Evolutionary conservation across 164 flowering plant genomes (phyloP).

Genomic region (Saururus chinensis): DNA sequence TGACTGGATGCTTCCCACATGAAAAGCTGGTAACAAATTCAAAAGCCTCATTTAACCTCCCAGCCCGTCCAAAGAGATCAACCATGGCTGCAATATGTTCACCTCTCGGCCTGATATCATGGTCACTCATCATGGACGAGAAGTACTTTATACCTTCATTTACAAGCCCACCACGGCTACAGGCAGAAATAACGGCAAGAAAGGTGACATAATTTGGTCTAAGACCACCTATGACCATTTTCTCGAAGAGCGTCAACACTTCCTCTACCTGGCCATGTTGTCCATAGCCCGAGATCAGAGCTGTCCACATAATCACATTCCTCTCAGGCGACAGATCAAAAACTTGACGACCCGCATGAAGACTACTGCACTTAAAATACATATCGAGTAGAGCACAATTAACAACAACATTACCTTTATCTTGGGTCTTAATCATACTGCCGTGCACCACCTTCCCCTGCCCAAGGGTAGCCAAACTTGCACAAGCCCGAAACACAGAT

Average conservation of each 20-base stretch:
- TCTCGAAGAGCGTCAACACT: slow-evolving; percentile 43
- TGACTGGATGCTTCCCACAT: slow-evolving; percentile 43
- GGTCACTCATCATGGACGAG: slow-evolving; percentile 45
- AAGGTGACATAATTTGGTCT: slow-evolving; percentile 66
- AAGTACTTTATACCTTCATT: slow-evolving; percentile 47
- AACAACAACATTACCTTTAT: slow-evolving; percentile 52
- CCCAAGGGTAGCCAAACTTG: slow-evolving; percentile 47
- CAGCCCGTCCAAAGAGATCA: slow-evolving; percentile 73
- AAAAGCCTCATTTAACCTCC: slow-evolving; percentile 57
- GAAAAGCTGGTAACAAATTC: slow-evolving; percentile 48
- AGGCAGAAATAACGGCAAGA: slow-evolving; percentile 66
- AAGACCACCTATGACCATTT: slow-evolving; percentile 52
- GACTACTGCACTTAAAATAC: slow-evolving; percentile 69
- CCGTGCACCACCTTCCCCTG: slow-evolving; percentile 60
- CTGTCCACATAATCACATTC: slow-evolving; percentile 73
- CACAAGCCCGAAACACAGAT: slow-evolving; percentile 67
- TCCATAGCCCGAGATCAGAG: slow-evolving; percentile 71
- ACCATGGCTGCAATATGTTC: slow-evolving; percentile 75
- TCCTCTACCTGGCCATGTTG: slow-evolving; percentile 49
- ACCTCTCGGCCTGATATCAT: slow-evolving; percentile 49
- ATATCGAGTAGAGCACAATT: slow-evolving; percentile 73
- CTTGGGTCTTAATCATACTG: slow-evolving; percentile 43
- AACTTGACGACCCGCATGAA: slow-evolving; percentile 39
- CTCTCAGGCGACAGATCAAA: slow-evolving; percentile 36
- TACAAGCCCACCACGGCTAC: slow-evolving; percentile 70